Evolutionary conservation across 805 yeast species (phyloP), one percentile per base, ranked within the genome.

Genomic region (Barnettozyma vustinii): DNA sequence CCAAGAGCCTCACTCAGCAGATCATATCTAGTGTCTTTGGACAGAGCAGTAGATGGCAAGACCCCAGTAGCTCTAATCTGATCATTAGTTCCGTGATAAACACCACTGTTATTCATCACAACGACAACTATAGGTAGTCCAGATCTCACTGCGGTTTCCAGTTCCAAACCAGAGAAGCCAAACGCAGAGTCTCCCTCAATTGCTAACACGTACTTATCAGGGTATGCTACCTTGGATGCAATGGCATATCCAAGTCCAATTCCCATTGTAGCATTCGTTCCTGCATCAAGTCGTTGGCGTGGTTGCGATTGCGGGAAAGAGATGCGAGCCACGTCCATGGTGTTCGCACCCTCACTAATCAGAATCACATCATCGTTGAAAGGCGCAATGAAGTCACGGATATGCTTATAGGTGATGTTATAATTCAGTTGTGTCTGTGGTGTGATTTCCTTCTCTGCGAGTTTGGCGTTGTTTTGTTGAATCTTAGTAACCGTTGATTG

Each of bases 261-360:
- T 3, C 91, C 91, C 90, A 84, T 84, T 0, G 89, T 84, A 1
- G 87, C 88, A 64, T 80, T 81, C 0, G 89, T 83, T 5, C 89
- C 90, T 2, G 87, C 87, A 57, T 84, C 91, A 20, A 84, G 63
- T 36, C 87, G 64, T 19, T 70, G 75, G 50, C 75, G 73, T 0
- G 89, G 84, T 2, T 56, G 54, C 8, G 66, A 63, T 44, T 81
- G 69, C 5, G 80, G 77, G 59, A 84, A 83, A 0, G 84, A 76
- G 10, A 80, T 69, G 43, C 90, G 69, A 2, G 88, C 82, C 20
- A 78, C 70, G 55, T 84, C 90, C 89, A 84, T 83, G 0, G 89
- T 82, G 58, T 83, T 82, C 1, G 90, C 89, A n/a, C 90, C 90
- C 61, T 84, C 90, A 4, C 81, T 72, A 1, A 83, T 75, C 36